Evolutionary conservation across 352 stramenopile genomes (phyloP).

Genomic region (Globisporangium lucens): DNA sequence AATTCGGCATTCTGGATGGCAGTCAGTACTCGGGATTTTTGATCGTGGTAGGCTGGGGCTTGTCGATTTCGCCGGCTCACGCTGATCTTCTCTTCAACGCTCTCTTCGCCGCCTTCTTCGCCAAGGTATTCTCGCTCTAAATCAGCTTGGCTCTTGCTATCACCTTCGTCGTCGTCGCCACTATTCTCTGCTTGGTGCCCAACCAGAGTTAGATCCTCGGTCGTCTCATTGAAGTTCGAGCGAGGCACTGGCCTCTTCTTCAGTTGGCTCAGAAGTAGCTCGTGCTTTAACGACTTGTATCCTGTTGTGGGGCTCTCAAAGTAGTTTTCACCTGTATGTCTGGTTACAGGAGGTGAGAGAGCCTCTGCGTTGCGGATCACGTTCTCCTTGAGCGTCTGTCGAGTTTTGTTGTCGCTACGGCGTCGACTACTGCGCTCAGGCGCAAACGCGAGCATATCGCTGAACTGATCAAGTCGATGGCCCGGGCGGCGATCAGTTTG

Average conservation of each 20-base stretch:
- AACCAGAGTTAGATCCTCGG: slow-evolving; percentile 1
- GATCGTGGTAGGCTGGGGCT: not conserved
- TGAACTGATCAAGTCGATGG: slow-evolving; percentile 32
- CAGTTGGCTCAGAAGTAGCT: not conserved
- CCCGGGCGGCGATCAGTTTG: not conserved
- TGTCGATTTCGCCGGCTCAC: not conserved
- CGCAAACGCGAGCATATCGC: slow-evolving; percentile 37
- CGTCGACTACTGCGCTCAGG: not conserved
- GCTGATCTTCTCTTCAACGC: not conserved
- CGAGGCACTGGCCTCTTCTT: not conserved
- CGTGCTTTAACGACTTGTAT: not conserved
- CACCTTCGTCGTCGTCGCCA: not conserved
- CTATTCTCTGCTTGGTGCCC: not conserved
- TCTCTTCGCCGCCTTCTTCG: not conserved
- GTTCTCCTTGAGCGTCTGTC: slow-evolving; percentile 12
- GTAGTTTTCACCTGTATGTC: not conserved
- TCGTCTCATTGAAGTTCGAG: slow-evolving; percentile 3
- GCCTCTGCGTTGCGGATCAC: slow-evolving; percentile 9
- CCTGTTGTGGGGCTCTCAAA: not conserved
- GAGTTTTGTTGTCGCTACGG: not conserved
- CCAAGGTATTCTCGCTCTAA: not conserved
- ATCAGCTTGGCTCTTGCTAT: not conserved
- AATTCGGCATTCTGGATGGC: slow-evolving; percentile 10
- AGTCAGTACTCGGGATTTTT: not conserved
- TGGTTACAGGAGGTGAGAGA: not conserved